Base-by-base conservation (phyloP, 2,329 filamentous ascomycete species). In the Keithomyces neogunnii region DNA sequence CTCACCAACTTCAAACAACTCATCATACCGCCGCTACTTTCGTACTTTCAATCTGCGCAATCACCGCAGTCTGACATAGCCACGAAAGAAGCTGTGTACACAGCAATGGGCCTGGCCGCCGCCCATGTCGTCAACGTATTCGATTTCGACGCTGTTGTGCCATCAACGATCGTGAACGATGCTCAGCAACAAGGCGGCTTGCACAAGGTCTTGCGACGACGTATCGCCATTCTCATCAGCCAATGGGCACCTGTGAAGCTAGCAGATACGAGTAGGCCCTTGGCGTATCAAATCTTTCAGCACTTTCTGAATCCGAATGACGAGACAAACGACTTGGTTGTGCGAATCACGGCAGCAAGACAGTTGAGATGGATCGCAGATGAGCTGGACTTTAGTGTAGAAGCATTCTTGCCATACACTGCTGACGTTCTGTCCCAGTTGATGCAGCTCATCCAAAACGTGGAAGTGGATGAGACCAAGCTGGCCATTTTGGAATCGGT, bases 81-180 rank as follows among this genome's bases (percentile, higher is more conserved):
- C 13, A 82, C 88, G 53, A 97, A 96, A 65, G 93, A 99, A 65
- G 92, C 92, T 0, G 84, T 97, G 1, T 99, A 99, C 63, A 95
- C 89, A 4, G 90, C 92, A 9, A 85, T 99, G 71, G 91, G 92
- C 3, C 76, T 96, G 48, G 83, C 93, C 0, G 88, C 91, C 1
- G 78, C 88, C 2, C 84, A 91, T 39, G 73, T 97, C 13, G 77
- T 85, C 53, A 59, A 84, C 45, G 75, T 81, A 9, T 81, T 96
- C 56, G 87, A 97, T 66, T 97, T 97, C 69, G 86, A 95, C 62
- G 66, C 76, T 1, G 87, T 97, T 62, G 70, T 99, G 40, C 75
- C 80, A 13, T 82, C 83, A 4, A 90, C 87, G 0, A 73, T 99
- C 33, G 82, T 88, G 4, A 75, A 79, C 3, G 93, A 99, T 65